phyloP scores from a whole-genome alignment of 208 protist genomes.

The Leishmania lainsoni region DNA sequence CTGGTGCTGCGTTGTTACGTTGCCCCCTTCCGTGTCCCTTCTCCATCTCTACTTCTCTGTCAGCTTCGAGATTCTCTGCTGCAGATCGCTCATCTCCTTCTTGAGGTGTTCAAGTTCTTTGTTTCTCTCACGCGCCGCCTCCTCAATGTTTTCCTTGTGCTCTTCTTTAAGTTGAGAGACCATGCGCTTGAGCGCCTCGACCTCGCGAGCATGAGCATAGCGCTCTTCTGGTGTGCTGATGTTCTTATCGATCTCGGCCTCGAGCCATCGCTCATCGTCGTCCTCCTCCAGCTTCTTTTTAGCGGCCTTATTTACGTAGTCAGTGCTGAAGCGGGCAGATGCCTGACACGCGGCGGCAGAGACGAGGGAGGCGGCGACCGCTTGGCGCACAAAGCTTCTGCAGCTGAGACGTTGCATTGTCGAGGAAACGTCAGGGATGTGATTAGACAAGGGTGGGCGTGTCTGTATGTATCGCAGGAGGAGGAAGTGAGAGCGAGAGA shows the following conservation, averaged over 20 bases:
- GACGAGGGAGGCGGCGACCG: constrained; percentile 4
- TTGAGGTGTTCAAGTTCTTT: constrained; percentile 56
- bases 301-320: constrained; percentile 45
- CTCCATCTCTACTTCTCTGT: constrained; percentile 11
- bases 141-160: constrained; percentile 53
- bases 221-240: constrained; percentile 81
- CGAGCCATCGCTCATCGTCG: constrained; percentile 80
- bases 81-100: constrained; percentile 46
- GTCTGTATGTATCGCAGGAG: background rate
- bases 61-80: constrained; percentile 50
- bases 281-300: constrained; percentile 51
- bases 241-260: constrained; percentile 89
- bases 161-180: constrained; percentile 48
- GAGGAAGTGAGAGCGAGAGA: background rate
- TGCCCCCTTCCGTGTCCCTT: background rate
- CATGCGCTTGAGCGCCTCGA: constrained; percentile 62
- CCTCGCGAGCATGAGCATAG: constrained; percentile 70
- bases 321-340: constrained; percentile 14
- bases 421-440: background rate
- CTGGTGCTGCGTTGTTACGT: background rate
- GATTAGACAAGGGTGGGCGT: background rate
- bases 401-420: constrained; percentile 23
- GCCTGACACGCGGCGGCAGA: constrained; percentile 13
- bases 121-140: constrained; percentile 38
- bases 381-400: constrained; percentile 10